These are phyloP conservation scores for Boletus edulis DNA, from an alignment of 768 basidiomycete species.

Conservation along the genomic window DNA sequence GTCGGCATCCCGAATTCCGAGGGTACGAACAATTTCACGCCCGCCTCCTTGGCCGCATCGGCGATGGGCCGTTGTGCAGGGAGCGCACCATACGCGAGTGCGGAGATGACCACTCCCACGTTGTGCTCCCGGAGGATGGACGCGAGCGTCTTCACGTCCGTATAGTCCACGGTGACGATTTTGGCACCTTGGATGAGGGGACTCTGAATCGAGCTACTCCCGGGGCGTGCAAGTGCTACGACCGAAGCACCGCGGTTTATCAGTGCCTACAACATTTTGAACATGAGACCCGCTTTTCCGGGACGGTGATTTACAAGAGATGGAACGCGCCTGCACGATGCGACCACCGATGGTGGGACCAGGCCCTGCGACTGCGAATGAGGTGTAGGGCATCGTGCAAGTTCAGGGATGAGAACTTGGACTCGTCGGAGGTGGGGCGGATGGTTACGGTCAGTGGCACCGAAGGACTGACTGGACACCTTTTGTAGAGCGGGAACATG, in stretches of 20 bases:
- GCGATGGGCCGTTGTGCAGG: constrained; percentile 27
- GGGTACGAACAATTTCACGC: constrained; percentile 39
- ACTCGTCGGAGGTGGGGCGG: too few species aligned
- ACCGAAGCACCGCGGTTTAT: constrained; percentile 22
- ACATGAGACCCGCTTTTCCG: not conserved
- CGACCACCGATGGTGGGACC: constrained; percentile 36
- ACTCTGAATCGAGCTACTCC: constrained; percentile 17
- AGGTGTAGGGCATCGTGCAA: constrained; percentile 28
- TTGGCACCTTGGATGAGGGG: constrained; percentile 26
- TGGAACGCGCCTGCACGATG: constrained; percentile 26
- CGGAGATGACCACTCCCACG: constrained; percentile 35
- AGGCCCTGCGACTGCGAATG: constrained; percentile 36
- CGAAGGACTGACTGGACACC: too few species aligned
- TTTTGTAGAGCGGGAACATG: too few species aligned
- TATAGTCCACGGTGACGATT: constrained; percentile 28
- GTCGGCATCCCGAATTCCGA: constrained; percentile 38
- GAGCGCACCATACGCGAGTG: constrained; percentile 29
- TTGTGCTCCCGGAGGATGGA: constrained; percentile 30
- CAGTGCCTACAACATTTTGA: constrained; percentile 17
- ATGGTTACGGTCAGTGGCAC: too few species aligned
- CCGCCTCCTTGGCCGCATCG: constrained; percentile 36
- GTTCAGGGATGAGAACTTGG: too few species aligned
- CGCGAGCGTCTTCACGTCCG: constrained; percentile 22
- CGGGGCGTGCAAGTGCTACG: constrained; percentile 22
- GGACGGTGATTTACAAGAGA: not conserved